Base-by-base conservation (phyloP, 176 grass and related monocot genomes). In the Aegilops tauschii region DNA sequence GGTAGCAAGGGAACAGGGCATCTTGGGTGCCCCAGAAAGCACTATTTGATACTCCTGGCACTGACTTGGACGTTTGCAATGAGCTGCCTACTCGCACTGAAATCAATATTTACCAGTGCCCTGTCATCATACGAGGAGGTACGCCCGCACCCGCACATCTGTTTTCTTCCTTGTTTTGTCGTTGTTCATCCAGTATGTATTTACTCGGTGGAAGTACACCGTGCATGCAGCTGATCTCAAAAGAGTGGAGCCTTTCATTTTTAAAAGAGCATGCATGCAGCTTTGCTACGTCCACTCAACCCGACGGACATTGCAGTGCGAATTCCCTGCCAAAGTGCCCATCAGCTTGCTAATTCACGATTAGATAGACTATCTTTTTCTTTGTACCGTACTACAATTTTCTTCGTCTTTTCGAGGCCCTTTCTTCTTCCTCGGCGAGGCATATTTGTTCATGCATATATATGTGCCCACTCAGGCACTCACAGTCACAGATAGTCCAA, bases 81-180 rank as follows among this genome's bases (percentile, higher is more conserved):
- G 73, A 56, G 71, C 36, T 65, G 58, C 23, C 28, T 17, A 56
- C 42, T 73, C 12, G 80, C 73, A 47, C 73, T 44, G 80, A 79
- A 73, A 74, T 50, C 47, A 50, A 50, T 34, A 35, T 79, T 90
- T 74, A 27, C 83, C 17, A 7, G 29, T 18, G 9, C 87, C 42
- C 87, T 44, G 39, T 18, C 17, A 83, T 39, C 64, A 68, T 86
- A 37, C 16, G 50, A 54, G 49, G 36, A 52, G 50, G 37, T 40
- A n/a, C 35, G 0, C 18, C 17, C 40, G 79, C 79, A 56, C 30
- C 45, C 45, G 84, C 56, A 74, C 82, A n/a, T 73, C 49, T 87
- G 74, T 90, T 87, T 62, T 87, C 73, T 84, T 61, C 89, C 80
- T 6, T 83, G 17, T 78, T 73, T 90, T 78, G 31, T 83, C 72